These are phyloP conservation scores for Verticillium zaregamsianum DNA, from an alignment of 2,329 filamentous ascomycete species.

Conservation along the genomic window DNA sequence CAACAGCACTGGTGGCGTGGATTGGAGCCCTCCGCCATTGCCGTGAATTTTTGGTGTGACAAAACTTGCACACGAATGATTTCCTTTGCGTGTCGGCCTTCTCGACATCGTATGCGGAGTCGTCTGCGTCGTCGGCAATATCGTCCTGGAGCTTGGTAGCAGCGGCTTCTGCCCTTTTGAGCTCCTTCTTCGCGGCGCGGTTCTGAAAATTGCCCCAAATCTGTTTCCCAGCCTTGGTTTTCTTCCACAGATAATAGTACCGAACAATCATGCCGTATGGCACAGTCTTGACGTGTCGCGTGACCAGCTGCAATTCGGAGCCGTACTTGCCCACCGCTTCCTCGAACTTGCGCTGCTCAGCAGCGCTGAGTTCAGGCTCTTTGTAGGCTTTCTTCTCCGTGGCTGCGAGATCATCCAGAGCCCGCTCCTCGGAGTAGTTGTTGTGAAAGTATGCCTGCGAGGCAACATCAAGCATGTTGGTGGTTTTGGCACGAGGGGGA, in stretches of 20 bases:
- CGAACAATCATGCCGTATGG: constrained; percentile 78
- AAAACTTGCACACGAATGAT: constrained; percentile 92
- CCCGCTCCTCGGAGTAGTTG: constrained; percentile 66
- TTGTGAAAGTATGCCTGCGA: constrained; percentile 68
- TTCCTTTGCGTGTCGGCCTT: constrained; percentile 79
- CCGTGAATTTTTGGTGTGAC: constrained; percentile 70
- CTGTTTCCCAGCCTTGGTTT: constrained; percentile 76
- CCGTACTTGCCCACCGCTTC: constrained; percentile 87
- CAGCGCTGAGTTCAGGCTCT: constrained; percentile 73
- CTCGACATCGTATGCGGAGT: constrained; percentile 89
- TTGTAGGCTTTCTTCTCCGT: constrained; percentile 71
- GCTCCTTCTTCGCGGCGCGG: constrained; percentile 86
- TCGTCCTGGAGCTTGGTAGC: constrained; percentile 81
- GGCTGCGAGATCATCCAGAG: constrained; percentile 65
- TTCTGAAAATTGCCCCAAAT: constrained; percentile 89
- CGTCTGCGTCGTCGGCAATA: constrained; percentile 86
- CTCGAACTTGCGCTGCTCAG: constrained; percentile 86
- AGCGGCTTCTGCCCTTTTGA: constrained; percentile 66
- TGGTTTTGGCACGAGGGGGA: constrained; percentile 70
- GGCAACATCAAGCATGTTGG: constrained; percentile 84
- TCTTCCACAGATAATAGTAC: constrained; percentile 98
- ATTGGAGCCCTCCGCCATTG: constrained; percentile 86
- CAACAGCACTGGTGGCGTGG: constrained; percentile 64
- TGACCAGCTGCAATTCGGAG: constrained; percentile 81
- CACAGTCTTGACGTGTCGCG: constrained; percentile 79